These are phyloP conservation scores for Calvatia gigantea DNA, from an alignment of 768 basidiomycete genomes.

Conservation along the genomic window DNA sequence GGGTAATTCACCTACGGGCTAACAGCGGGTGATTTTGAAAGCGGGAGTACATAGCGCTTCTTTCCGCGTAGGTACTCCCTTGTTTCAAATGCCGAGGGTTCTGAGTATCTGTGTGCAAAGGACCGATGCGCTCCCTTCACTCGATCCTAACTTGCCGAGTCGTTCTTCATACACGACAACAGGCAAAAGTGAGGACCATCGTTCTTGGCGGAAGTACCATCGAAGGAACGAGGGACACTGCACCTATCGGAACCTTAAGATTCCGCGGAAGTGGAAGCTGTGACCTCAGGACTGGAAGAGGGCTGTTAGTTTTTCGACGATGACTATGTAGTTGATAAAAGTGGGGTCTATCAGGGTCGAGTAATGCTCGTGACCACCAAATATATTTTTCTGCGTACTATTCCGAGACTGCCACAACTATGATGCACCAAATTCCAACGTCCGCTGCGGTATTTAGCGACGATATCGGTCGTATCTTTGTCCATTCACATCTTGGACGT, in stretches of 20 bases:
- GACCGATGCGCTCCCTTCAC: constrained; percentile 6
- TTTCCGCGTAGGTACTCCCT: background rate
- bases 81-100: background rate
- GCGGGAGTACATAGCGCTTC: background rate
- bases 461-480: too few relatives aligned
- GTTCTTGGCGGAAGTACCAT: background rate
- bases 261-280: background rate
- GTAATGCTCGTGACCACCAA: too few relatives aligned
- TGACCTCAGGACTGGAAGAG: background rate
- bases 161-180: constrained; percentile 7
- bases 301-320: background rate
- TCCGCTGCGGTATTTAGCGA: too few relatives aligned
- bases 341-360: too few relatives aligned
- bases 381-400: too few relatives aligned
- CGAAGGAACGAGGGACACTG: background rate
- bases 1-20: background rate
- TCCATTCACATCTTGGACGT: too few relatives aligned
- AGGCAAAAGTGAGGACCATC: background rate
- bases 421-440: too few relatives aligned
- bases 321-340: too few relatives aligned
- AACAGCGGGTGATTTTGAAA: background rate
- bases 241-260: background rate
- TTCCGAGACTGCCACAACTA: too few relatives aligned
- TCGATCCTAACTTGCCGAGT: constrained; percentile 3
- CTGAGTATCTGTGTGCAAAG: background rate